Evolutionary conservation across 2,329 filamentous ascomycete species (phyloP).

Genomic region (Plectosphaerella cucumerina): DNA sequence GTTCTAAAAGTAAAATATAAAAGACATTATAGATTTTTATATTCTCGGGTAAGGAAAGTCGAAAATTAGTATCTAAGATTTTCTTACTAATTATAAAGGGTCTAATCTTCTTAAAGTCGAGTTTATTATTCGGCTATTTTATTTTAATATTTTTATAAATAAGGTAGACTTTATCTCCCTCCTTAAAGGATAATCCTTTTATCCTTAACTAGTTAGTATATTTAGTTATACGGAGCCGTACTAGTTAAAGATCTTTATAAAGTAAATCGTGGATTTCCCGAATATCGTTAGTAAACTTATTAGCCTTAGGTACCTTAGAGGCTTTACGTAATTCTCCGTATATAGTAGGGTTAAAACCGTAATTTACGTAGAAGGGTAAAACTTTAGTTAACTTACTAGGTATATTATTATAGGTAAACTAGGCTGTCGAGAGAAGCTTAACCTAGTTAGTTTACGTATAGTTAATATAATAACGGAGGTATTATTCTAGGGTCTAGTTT

Average conservation of each 20-base stretch:
- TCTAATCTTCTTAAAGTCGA: neutral
- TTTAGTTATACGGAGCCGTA: neutral
- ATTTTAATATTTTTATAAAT: too few relatives aligned
- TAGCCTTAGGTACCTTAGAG: neutral
- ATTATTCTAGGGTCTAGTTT: constrained; percentile 2
- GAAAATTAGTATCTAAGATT: neutral
- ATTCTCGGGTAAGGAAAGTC: neutral
- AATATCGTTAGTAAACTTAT: neutral
- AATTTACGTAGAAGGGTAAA: constrained; percentile 1
- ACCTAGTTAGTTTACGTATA: constrained; percentile 4
- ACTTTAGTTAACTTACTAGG: constrained; percentile 3
- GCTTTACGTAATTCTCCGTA: neutral
- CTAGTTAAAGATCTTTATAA: neutral
- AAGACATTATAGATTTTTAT: constrained; percentile 1
- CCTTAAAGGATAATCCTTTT: constrained; percentile 2
- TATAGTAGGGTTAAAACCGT: neutral
- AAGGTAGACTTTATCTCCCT: too few relatives aligned
- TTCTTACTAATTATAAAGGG: neutral
- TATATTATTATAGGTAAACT: constrained; percentile 10
- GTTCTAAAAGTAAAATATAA: neutral
- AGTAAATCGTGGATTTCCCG: neutral
- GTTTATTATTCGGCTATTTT: too few relatives aligned
- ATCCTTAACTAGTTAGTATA: neutral
- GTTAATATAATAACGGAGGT: constrained; percentile 5
- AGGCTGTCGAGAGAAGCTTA: constrained; percentile 5